Evolutionary conservation across 2,329 filamentous ascomycete species (phyloP), one percentile per base, ranked within the genome.

Genomic region (Alternaria atra): DNA sequence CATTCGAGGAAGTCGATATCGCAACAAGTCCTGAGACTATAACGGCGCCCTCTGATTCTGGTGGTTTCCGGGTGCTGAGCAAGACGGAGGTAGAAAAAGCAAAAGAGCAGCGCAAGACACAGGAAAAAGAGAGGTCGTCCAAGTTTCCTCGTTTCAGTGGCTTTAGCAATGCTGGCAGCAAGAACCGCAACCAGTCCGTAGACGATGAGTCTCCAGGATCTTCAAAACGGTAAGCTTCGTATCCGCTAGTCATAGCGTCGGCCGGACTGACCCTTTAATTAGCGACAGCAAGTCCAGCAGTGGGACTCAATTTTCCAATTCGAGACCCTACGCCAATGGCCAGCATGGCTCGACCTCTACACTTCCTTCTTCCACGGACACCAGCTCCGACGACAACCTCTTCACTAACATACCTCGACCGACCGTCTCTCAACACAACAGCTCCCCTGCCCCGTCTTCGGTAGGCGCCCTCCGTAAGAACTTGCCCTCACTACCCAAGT

Each of bases 281-380:
- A 79, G 77, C 60, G 76, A 77, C 61, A 79, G 77, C 70, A 79
- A 79, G 61, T 78, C 76, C n/a, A 80, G 77, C 68, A 79, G 72
- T 67, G 76, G 74, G 40, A 77, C 77, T 44, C 73, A 77, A 60
- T 75, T 71, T 59, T 74, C 71, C 35, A 62, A 69, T 17, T 73
- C 74, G 35, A 71, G 76, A 47, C 73, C 73, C 43, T 80, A 80
- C 64, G 72, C 75, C 57, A 73, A 73, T 61, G 73, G 69, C 61
- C 77, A 72, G 55, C 74, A 72, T 64, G 76, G 76, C 52, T 79
- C 77, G 4, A 76, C 71, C 23, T 79, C 77, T 7, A 80, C 77
- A 13, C 74, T 80, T 37, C 77, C 77, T n/a, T 80, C 77, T n/a
- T 78, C 77, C 12, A 75, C 76, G 37, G 77, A 80, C 58, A 70